These are phyloP conservation scores for Diplotaxis tenuifolia DNA, from an alignment of 345 rosid genomes.

Conservation along the genomic window DNA sequence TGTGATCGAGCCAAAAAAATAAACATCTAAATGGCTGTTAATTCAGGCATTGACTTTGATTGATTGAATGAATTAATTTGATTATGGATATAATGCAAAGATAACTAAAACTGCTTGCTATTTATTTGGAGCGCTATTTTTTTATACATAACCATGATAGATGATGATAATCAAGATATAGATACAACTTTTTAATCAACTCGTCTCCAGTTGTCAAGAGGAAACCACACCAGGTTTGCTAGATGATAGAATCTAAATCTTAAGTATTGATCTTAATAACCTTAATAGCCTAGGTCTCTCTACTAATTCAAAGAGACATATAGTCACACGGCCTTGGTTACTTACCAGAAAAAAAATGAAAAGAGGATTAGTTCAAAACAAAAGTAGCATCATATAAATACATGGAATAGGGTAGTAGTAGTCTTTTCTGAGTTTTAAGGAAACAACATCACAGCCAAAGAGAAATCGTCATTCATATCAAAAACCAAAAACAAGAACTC, in stretches of 20 bases:
- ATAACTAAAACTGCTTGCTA: neutral
- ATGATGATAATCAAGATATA: too few species aligned
- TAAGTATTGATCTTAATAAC: neutral
- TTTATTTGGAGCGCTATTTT: too few species aligned
- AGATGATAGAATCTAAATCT: neutral
- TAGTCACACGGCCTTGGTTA: neutral
- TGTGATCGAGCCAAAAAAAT: neutral
- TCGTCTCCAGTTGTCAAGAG: neutral
- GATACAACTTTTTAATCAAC: neutral
- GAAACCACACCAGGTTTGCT: neutral
- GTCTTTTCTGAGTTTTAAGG: neutral
- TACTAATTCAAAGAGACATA: neutral
- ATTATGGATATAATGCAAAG: neutral
- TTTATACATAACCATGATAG: neutral
- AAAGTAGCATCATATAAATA: neutral
- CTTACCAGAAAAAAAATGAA: neutral
- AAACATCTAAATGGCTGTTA: neutral
- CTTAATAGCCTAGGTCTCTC: neutral
- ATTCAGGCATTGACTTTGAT: neutral
- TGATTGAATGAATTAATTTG: neutral
- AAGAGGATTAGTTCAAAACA: neutral
- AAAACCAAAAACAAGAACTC: slow-evolving; percentile 18
- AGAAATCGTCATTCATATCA: slow-evolving; percentile 41
- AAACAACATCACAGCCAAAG: slow-evolving; percentile 29
- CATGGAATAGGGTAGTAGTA: neutral